Evolutionary conservation across 306 rosid species (phyloP), one percentile per base, ranked within the genome.

Genomic region (Senna tora): DNA sequence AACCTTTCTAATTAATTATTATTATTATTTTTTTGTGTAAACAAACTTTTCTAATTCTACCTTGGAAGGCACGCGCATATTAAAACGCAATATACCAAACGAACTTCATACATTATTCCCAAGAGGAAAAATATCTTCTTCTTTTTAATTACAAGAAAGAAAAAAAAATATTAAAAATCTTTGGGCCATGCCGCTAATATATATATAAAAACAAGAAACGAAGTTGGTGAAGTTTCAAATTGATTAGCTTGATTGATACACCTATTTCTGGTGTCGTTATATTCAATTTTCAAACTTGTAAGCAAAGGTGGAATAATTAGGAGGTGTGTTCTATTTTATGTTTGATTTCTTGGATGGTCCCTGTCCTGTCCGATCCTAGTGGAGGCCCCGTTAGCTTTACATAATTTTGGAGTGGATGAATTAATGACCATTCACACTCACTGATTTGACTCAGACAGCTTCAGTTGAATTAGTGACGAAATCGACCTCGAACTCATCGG

Each of bases 271-370:
- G 57, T 69, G 87, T 73, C 83, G 62, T 42, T 67, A 52, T 60
- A 59, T 46, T 41, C 45, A 67, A 60, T 39, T 71, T 76, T 74
- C 83, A 79, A 83, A 25, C 30, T 25, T 25, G 30, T 1, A 36
- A 67, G 55, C 33, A 56, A 52, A 47, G 52, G 43, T 43, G 57
- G 65, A 50, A n/a, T n/a, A n/a, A n/a, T n/a, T n/a, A 32, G 13
- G 4, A n/a, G 63, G 10, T 6, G 21, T 55, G 55, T 39, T 34
- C 28, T 28, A 73, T 7, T 51, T 60, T 65, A 68, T 22, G 9
- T 60, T 78, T 39, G 79, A 79, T 73, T 41, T 45, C 51, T 42
- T 15, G n/a, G 25, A 72, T 65, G 84, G 85, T 81, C 86, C 87
- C 84, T 62, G 50, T 79, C 57, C 43, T 30, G 34, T n/a, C n/a